A percentile compares a stretch with the other conserved stretches of the same genome.
Conservation (phyloP, 164 flowering plant species). For the Pachysandra terminalis region DNA sequence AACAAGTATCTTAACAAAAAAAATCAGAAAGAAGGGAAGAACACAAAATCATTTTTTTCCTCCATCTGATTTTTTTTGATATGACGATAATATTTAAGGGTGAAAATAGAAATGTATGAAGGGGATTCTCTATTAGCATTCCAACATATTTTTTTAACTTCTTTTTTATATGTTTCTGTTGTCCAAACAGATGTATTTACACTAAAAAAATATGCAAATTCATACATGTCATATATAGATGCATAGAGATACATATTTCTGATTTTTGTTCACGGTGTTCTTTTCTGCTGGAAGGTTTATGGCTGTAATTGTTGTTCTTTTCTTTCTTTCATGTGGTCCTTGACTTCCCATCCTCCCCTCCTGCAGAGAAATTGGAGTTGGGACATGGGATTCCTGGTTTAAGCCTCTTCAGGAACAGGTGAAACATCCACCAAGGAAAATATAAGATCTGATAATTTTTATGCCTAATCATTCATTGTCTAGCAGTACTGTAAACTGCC, state of each 20-base stretch:
- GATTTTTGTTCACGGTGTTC: background rate
- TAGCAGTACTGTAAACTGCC: conserved; percentile 4
- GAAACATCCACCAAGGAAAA: background rate
- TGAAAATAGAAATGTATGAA: no score
- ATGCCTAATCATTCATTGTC: background rate
- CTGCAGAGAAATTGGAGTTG: conserved; percentile 87
- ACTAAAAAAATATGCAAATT: no score
- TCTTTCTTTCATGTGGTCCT: no score
- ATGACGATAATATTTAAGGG: no score
- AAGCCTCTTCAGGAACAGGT: conserved; percentile 78
- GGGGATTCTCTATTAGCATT: background rate
- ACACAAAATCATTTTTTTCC: background rate
- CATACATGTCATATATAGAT: background rate
- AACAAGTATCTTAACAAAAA: background rate
- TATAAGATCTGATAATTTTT: background rate
- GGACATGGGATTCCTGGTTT: conserved; percentile 96
- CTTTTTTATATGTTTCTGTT: background rate
- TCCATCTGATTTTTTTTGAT: no score
- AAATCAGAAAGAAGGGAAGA: background rate
- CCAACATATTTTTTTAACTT: background rate
- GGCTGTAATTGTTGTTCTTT: no score
- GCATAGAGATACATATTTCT: background rate
- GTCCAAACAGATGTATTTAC: background rate
- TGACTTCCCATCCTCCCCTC: no score
- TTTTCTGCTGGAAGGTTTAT: background rate